phyloP scores from a whole-genome alignment of 2,329 filamentous ascomycete genomes.

The Fusarium sp. region DNA sequence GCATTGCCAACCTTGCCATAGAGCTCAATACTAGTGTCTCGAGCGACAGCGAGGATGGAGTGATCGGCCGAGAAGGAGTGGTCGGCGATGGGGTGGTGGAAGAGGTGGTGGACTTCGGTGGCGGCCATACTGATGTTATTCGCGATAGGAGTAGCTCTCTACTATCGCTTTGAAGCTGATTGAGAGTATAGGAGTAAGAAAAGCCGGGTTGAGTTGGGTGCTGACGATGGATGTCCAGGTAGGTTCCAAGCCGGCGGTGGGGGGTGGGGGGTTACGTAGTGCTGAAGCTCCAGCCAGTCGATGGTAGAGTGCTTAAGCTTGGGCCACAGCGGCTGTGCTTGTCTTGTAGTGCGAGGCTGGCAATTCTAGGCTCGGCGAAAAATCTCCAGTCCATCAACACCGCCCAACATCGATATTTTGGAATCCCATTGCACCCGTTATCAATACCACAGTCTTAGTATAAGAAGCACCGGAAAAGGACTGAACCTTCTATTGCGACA shows the following conservation, averaged over 20 bases:
- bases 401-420: conserved; percentile 17
- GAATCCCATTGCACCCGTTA: conserved; percentile 17
- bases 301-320: conserved; percentile 30
- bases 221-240: conserved; percentile 27
- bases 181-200: conserved; percentile 30
- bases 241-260: conserved; percentile 31
- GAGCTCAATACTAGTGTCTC: conserved; percentile 89
- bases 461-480: not conserved
- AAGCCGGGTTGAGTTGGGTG: conserved; percentile 6
- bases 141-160: conserved; percentile 80
- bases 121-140: conserved; percentile 73
- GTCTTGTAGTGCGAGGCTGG: conserved; percentile 38
- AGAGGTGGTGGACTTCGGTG: conserved; percentile 95
- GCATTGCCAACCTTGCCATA: conserved; percentile 78
- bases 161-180: conserved; percentile 73
- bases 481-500: not conserved
- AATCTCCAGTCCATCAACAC: conserved; percentile 44
- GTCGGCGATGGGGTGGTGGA: conserved; percentile 95
- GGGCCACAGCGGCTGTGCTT: conserved; percentile 34
- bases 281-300: conserved; percentile 32
- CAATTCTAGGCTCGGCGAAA: conserved; percentile 36
- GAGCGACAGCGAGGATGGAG: conserved; percentile 87
- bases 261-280: conserved; percentile 45
- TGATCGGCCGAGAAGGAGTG: conserved; percentile 97
- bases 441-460: conserved; percentile 7